Base-by-base conservation (phyloP, 371 early-diverging fungal species). In the Mucor velutinosus region DNA sequence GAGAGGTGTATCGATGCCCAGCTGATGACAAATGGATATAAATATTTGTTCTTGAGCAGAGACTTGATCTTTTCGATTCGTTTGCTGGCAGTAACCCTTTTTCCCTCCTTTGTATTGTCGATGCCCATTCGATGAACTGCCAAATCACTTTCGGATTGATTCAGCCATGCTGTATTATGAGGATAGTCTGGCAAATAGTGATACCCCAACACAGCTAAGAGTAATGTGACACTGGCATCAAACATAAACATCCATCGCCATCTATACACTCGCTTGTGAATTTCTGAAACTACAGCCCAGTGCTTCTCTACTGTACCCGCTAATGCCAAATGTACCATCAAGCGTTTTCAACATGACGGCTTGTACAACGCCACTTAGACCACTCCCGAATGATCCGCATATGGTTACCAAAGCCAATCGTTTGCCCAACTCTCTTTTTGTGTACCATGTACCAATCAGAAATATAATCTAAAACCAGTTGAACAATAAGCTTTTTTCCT, bases 221-320 rank as follows among this genome's bases (percentile, higher is more conserved):
- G 14, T 0, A 68, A 41, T 14, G 83, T 83, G 29, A 83, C 32
- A 30, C 41, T 60, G 3, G 77, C 80, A 58, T 80, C 79, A 66
- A 83, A 71, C 2, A 79, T 17, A 69, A 83, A 83, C 76, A 80
- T 78, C 83, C 83, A 83, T 6, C 83, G 69, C 83, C 83, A 83
- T 1, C 83, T 82, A 73, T 3, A 25, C 17, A 47, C 43, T 37
- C 14, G 37, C 37, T 30, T 7, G 8, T 45, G 10, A 32, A 10
- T 15, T 19, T 7, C 51, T 19, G 19, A 23, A 7, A 49, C 19
- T 7, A 25, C 27, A 2, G 5, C 37, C 14, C 37, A 55, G 30
- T 25, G 33, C 33, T 33, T 15, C 15, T 27, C 10, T 55, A 6
- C 21, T n/a, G 25, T 73, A 81, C 84, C 84, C 81, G 53, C 84